phyloP scores from a whole-genome alignment of 495 filamentous ascomycete species.

The Xylaria nigripes region DNA sequence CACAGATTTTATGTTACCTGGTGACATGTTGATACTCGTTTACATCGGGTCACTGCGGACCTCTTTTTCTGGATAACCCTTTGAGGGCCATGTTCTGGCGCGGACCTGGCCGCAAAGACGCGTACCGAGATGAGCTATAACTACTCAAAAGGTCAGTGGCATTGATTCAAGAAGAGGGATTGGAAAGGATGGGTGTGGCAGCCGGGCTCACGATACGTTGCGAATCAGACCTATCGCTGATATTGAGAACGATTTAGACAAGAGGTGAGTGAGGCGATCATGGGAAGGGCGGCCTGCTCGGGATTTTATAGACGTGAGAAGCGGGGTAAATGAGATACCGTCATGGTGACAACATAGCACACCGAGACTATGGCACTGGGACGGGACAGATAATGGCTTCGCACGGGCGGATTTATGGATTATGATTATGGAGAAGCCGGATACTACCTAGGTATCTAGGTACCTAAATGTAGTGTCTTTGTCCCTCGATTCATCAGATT shows the following conservation, averaged over 20 bases:
- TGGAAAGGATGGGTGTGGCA: not conserved
- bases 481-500: too few species aligned
- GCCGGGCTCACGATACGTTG: constrained; percentile 8
- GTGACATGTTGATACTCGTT: constrained; percentile 26
- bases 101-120: constrained; percentile 18
- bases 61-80: constrained; percentile 26
- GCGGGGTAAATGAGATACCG: too few species aligned
- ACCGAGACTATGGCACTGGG: too few species aligned
- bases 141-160: not conserved
- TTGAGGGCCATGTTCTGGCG: constrained; percentile 22
- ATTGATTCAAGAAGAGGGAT: not conserved
- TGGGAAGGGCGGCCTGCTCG: too few species aligned
- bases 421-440: too few species aligned
- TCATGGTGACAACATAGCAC: too few species aligned
- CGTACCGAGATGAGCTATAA: constrained; percentile 20
- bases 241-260: not conserved
- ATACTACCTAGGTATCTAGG: too few species aligned
- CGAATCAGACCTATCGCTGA: not conserved
- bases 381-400: too few species aligned
- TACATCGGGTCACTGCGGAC: constrained; percentile 9
- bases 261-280: not conserved
- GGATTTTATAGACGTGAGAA: too few species aligned
- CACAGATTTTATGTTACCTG: constrained; percentile 28
- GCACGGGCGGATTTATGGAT: too few species aligned
- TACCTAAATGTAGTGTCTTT: too few species aligned